phyloP scores from a whole-genome alignment of 2,329 filamentous ascomycete genomes.

The Ceratocystis huliohia region DNA sequence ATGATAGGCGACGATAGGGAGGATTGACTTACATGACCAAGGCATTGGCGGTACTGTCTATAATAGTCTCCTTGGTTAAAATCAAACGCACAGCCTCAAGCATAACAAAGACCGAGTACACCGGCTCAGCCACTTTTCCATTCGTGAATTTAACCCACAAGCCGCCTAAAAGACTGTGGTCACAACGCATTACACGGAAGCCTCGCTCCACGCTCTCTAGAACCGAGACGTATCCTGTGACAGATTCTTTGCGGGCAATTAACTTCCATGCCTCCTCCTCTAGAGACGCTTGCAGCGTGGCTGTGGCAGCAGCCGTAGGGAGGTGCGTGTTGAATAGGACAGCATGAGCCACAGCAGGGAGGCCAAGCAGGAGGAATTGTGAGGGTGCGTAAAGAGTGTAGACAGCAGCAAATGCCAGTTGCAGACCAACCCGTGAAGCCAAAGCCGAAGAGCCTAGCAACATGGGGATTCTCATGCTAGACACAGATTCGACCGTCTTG shows the following conservation, averaged over 20 bases:
- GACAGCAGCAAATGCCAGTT: conserved; percentile 50
- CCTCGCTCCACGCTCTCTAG: conserved; percentile 58
- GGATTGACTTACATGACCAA: conserved; percentile 60
- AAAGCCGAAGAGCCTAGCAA: conserved; percentile 50
- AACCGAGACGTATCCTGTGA: conserved; percentile 87
- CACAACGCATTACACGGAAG: conserved; percentile 77
- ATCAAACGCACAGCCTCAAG: conserved; percentile 82
- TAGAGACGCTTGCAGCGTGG: conserved; percentile 53
- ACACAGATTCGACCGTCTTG: conserved; percentile 36
- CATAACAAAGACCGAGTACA: conserved; percentile 94
- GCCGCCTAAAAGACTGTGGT: conserved; percentile 86
- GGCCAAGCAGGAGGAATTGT: conserved; percentile 44
- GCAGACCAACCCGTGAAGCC: conserved; percentile 58
- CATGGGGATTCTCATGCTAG: conserved; percentile 32
- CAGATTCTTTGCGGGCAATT: conserved; percentile 69
- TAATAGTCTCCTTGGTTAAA: conserved; percentile 40
- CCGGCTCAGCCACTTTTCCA: conserved; percentile 58
- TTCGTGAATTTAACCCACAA: conserved; percentile 60
- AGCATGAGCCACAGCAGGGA: conserved; percentile 63
- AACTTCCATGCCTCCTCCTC: conserved; percentile 56
- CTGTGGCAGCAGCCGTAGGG: conserved; percentile 46
- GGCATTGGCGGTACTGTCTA: conserved; percentile 59
- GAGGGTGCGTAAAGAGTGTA: conserved; percentile 43
- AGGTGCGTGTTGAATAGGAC: conserved; percentile 62
- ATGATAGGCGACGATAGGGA: not conserved